Conservation (phyloP, 179 eudicot species). For the Carnegiea gigantea region DNA sequence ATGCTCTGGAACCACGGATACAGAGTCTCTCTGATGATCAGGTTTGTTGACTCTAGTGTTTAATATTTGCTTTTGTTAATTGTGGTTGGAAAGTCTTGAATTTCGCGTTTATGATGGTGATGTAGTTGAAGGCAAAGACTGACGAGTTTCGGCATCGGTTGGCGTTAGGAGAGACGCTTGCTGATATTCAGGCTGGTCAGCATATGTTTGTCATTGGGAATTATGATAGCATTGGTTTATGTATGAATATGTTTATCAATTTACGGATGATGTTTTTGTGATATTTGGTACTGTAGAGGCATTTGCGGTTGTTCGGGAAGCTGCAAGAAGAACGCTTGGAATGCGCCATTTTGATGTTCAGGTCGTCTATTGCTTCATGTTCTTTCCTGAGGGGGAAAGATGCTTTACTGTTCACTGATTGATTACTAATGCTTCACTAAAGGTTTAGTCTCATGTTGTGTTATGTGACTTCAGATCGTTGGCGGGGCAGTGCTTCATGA, state of each 20-base stretch:
- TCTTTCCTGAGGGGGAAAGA: neutral
- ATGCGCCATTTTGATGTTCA: conserved; percentile 99
- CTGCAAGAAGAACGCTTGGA: conserved; percentile 93
- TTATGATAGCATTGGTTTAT: neutral
- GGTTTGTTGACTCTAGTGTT: conserved; percentile 44
- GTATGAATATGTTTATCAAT: neutral
- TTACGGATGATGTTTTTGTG: conserved; percentile 7
- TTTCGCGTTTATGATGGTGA: conserved; percentile 12
- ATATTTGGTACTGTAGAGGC: conserved; percentile 63
- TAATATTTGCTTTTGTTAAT: neutral
- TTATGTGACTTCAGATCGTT: conserved; percentile 55
- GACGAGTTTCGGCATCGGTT: conserved; percentile 71
- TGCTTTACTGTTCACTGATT: neutral
- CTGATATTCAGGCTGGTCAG: conserved; percentile 93
- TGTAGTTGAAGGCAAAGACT: conserved; percentile 78
- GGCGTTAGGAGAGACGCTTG: conserved; percentile 71
- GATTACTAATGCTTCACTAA: neutral
- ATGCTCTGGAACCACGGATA: conserved; percentile 55
- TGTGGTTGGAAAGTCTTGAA: neutral
- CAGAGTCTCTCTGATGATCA: conserved; percentile 74
- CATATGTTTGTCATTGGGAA: neutral
- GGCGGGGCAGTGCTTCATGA: conserved; percentile 99
- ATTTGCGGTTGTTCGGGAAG: conserved; percentile 98
- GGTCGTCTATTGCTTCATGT: conserved; percentile 38
- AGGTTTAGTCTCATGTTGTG: conserved; percentile 1